Base-by-base conservation (phyloP, 2,329 filamentous ascomycete genomes). In the Aspergillus latus region DNA sequence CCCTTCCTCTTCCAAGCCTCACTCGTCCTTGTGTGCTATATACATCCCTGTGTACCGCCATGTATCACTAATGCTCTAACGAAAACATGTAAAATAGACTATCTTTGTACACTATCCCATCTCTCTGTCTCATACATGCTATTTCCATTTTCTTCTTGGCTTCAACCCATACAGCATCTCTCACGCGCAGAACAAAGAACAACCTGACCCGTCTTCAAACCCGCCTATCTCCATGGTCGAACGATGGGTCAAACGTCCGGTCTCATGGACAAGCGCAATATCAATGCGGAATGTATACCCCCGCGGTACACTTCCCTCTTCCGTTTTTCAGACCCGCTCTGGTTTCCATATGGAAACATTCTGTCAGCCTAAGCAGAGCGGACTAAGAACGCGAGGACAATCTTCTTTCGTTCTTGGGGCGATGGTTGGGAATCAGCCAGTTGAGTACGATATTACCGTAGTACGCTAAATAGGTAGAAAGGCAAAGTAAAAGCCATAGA, bases 381-480 rank as follows among this genome's bases (percentile, higher is more conserved):
- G 81, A 83, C 81, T 83, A 83, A 80, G 78, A 79, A 79, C 76
- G 76, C 65, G 79, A 80, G 75, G 73, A 83, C 79, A 82, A 21
- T 21, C 21, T 55, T 15, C 34, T 37, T 16, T 21, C 5, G 36
- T 39, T 13, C 36, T 39, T 11, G 36, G n/a, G 36, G 36, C n/a
- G 9, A 21, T 21, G 36, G 36, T 11, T 40, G 9, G n/a, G 15
- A 15, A 21, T 3, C n/a, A 13, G 21, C 21, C 21, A 21, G 21
- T 21, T 21, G 21, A 21, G 21, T 21, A 21, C 21, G 21, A 21
- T 21, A 21, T 21, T 21, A 21, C 21, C 32, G 32, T 34, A 34
- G 11, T 34, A 34, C 32, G 21, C 21, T 21, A 21, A 21, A 34
- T 8, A 34, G 7, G 11, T 7, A 34, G 32, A 34, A 8, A 39